Percentiles rank a stretch among this genome's conserved stretches.
These are phyloP conservation scores for Globisporangium paroecandrum DNA, from an alignment of 352 stramenopile genomes.

Conservation along the genomic window DNA sequence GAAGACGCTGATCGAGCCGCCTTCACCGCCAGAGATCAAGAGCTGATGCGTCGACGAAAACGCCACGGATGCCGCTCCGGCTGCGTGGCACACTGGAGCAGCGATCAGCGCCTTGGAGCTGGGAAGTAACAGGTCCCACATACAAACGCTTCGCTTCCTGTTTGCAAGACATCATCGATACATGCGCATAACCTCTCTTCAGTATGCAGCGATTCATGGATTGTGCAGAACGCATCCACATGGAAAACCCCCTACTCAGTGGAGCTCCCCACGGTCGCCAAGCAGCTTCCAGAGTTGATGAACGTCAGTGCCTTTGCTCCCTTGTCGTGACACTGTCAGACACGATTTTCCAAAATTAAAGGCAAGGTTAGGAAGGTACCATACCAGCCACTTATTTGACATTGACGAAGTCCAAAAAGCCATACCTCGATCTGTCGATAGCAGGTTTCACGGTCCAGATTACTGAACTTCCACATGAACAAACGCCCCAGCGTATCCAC, in stretches of 20 bases:
- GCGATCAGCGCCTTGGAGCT: conserved; percentile 69
- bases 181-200: background rate
- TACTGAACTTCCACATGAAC: conserved; percentile 82
- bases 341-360: background rate
- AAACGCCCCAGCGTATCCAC: conserved; percentile 68
- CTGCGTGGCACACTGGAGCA: conserved; percentile 67
- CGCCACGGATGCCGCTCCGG: conserved; percentile 64
- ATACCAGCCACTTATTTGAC: background rate
- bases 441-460: conserved; percentile 57
- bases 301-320: conserved; percentile 74
- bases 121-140: conserved; percentile 82
- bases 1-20: conserved; percentile 80
- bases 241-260: conserved; percentile 44
- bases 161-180: background rate
- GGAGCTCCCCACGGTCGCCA: conserved; percentile 72
- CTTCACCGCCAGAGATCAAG: conserved; percentile 76
- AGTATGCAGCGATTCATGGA: background rate
- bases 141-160: conserved; percentile 79
- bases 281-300: conserved; percentile 72
- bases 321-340: conserved; percentile 75
- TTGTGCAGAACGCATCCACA: conserved; percentile 7
- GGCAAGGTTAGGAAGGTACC: background rate
- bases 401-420: too few relatives aligned
- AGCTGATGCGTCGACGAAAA: conserved; percentile 82
- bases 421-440: conserved; percentile 67